phyloP scores from a whole-genome alignment of 208 protist species.

The Acanthamoeba culbertsoni region DNA sequence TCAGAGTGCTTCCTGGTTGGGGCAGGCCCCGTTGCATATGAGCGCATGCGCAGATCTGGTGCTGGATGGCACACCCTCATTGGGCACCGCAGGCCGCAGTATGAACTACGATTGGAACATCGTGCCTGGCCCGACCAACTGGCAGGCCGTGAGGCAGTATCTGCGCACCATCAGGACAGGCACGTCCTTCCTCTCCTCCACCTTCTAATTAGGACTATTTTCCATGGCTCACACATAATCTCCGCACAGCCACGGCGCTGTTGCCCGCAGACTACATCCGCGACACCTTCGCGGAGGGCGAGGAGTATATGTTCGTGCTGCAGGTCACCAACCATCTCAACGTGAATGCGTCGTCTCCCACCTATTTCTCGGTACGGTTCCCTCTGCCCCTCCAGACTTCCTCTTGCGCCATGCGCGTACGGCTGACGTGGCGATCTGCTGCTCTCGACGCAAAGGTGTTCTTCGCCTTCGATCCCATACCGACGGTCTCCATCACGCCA shows the following conservation, averaged over 20 bases:
- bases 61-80: not conserved
- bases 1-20: too few species aligned
- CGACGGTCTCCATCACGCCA: not conserved
- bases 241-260: not conserved
- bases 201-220: not conserved
- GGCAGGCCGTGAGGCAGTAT: not conserved
- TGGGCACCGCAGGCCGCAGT: not conserved
- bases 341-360: not conserved
- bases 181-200: not conserved
- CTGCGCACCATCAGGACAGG: not conserved
- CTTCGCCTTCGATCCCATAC: constrained; percentile 22
- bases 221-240: too few species aligned
- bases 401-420: too few species aligned
- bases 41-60: not conserved
- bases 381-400: too few species aligned
- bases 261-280: not conserved
- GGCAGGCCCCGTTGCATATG: not conserved
- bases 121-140: not conserved
- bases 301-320: not conserved
- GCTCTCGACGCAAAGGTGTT: too few species aligned
- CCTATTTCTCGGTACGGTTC: constrained; percentile 7
- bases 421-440: too few species aligned
- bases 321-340: not conserved
- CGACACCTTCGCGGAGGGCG: not conserved
- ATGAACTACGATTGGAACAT: not conserved